Evolutionary conservation across 1,284 basidiomycete genomes (phyloP), one percentile per base, ranked within the genome.

Genomic region (Trichosporon ovoides): DNA sequence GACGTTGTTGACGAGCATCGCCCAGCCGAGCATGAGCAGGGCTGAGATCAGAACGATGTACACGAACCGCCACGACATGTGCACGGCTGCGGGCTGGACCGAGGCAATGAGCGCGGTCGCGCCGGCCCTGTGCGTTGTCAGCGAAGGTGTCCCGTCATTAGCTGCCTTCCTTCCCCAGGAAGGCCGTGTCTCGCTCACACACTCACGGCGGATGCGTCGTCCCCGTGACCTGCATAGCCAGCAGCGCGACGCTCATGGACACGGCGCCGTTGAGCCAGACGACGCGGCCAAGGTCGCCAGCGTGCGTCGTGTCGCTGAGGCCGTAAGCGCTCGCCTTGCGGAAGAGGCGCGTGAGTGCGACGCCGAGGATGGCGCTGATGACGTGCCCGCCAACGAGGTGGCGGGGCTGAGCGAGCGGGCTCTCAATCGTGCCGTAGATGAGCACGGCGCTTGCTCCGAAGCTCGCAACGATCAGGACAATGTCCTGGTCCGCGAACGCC

Each of bases 401-500:
- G n/a, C 84, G 78, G 11, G 85, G 84, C 70, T 86, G 85, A 0
- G 83, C 81, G 35, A 86, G 73, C 3, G 85, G 85, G 2, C 80
- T 78, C 36, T 86, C 84, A 36, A 84, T 80, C 1, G 81, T 80
- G 13, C 82, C 83, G 60, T 83, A 86, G 19, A 82, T 76, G 24
- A 87, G 76, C 3, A 85, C 83, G 11, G 83, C 84, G 5, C 81
- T 81, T 14, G 85, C 85, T 19, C 84, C 84, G 68, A 81, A 83
- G 57, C 81, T 82, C 12, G 81, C 79, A 7, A 83, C 71, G 51
- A 83, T 81, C 19, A 81, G 66, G 1, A 57, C 20, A 5, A 54
- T 38, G 14, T 40, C 57, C 20, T 38, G 10, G 52, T 49, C 50
- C 4, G 40, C 22, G 14, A 57, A 55, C 33, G 37, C 46, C 0